phyloP scores from a whole-genome alignment of 805 yeast genomes.

The Zygoascus biomembranicola region DNA sequence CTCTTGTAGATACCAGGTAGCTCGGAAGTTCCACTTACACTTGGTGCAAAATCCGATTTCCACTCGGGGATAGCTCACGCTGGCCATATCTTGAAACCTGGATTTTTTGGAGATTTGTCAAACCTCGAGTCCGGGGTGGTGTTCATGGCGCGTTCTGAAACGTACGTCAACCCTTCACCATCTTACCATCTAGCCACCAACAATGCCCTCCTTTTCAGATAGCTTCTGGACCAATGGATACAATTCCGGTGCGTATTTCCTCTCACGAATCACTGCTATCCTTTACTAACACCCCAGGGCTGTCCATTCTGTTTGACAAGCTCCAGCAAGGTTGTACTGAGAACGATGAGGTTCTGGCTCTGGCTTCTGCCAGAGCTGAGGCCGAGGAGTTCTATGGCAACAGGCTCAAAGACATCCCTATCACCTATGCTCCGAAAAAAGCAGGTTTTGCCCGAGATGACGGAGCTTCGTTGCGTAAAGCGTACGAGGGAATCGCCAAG shows the following conservation, averaged over 20 bases:
- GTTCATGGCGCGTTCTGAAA: neutral
- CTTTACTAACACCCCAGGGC: slow-evolving; percentile 19
- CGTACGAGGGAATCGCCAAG: slow-evolving; percentile 48
- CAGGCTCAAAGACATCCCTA: slow-evolving; percentile 37
- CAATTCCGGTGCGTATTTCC: slow-evolving; percentile 34
- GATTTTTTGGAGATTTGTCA: neutral
- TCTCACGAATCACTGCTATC: neutral
- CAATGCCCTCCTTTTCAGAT: slow-evolving; percentile 57
- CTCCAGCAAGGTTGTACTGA: slow-evolving; percentile 52
- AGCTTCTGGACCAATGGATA: slow-evolving; percentile 72
- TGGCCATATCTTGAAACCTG: neutral
- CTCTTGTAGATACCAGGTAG: slow-evolving; percentile 84
- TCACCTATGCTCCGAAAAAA: slow-evolving; percentile 31
- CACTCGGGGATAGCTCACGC: slow-evolving; percentile 40
- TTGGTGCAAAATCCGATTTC: slow-evolving; percentile 68
- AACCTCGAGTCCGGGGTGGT: too few relatives aligned
- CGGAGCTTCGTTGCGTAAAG: slow-evolving; percentile 55
- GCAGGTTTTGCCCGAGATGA: slow-evolving; percentile 46
- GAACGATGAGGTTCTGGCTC: slow-evolving; percentile 56
- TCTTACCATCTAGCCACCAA: slow-evolving; percentile 17
- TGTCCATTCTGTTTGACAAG: slow-evolving; percentile 30
- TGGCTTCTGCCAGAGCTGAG: slow-evolving; percentile 64
- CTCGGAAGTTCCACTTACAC: slow-evolving; percentile 85
- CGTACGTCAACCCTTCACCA: neutral
- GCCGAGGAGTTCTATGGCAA: slow-evolving; percentile 61